Evolutionary conservation across 1,139 yeast species (phyloP).

Genomic region (Kodamaea anthophila): DNA sequence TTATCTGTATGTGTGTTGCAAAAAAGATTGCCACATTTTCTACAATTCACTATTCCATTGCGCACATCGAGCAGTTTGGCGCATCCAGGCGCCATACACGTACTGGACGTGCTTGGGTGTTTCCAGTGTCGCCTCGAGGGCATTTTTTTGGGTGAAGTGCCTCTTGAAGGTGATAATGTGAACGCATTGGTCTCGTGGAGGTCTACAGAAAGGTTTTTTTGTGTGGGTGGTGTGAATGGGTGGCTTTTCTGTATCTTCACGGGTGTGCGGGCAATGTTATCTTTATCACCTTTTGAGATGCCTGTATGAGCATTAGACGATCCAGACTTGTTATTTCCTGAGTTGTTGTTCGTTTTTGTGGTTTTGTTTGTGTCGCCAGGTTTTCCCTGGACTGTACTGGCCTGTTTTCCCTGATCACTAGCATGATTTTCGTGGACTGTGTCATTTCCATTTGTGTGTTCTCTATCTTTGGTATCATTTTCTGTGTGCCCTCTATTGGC

Average conservation of each 20-base stretch:
- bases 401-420: too few relatives aligned
- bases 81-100: slow-evolving; percentile 37
- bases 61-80: slow-evolving; percentile 34
- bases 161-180: slow-evolving; percentile 11
- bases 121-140: slow-evolving; percentile 63
- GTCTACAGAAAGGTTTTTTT: slow-evolving; percentile 28
- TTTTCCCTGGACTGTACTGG: too few relatives aligned
- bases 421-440: too few relatives aligned
- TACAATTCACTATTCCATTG: slow-evolving; percentile 54
- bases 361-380: too few relatives aligned
- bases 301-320: too few relatives aligned
- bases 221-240: slow-evolving; percentile 10
- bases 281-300: too few relatives aligned
- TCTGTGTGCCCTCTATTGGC: neutral
- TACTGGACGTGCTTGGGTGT: slow-evolving; percentile 29
- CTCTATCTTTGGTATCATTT: neutral
- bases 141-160: slow-evolving; percentile 6
- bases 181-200: slow-evolving; percentile 31
- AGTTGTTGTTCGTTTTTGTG: too few relatives aligned
- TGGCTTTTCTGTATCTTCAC: too few relatives aligned
- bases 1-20: slow-evolving; percentile 62
- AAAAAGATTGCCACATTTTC: slow-evolving; percentile 66
- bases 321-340: too few relatives aligned
- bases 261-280: too few relatives aligned
- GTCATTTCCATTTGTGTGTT: neutral